A percentile compares a stretch with the other conserved stretches of the same genome.
Evolutionary conservation across 345 rosid species (phyloP).

Genomic region (Odontarrhena argentea): DNA sequence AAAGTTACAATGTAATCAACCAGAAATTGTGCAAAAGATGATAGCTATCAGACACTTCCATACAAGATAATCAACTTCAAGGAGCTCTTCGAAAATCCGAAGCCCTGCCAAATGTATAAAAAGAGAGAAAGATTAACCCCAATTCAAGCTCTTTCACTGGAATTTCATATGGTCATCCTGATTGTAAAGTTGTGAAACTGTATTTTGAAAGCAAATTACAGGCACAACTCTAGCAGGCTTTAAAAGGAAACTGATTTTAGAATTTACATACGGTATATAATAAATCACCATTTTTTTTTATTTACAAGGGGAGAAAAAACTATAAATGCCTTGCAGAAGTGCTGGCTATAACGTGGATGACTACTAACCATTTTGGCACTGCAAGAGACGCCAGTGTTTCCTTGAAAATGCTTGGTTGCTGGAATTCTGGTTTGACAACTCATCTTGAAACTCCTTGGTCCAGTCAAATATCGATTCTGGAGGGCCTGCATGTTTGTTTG

Average conservation of each 20-base stretch:
- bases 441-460: conserved; percentile 82
- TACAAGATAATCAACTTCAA: conserved; percentile 99
- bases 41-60: conserved; percentile 38
- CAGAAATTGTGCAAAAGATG: conserved; percentile 24
- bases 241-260: background rate
- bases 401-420: conserved; percentile 90
- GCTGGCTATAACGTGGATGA: conserved; percentile 13
- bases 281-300: background rate
- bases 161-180: background rate
- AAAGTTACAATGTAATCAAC: conserved; percentile 23
- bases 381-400: conserved; percentile 99
- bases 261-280: conserved; percentile 3
- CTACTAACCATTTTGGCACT: conserved; percentile 91
- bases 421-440: conserved; percentile 69
- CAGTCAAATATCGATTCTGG: conserved; percentile 87
- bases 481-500: conserved; percentile 59
- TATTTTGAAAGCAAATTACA: conserved; percentile 1
- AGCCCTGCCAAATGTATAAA: conserved; percentile 64
- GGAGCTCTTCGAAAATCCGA: conserved; percentile 98
- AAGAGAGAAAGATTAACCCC: conserved; percentile 15
- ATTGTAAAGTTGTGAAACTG: conserved; percentile 3
- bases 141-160: conserved; percentile 7
- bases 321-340: conserved; percentile 16
- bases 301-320: background rate
- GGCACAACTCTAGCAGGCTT: background rate